Evolutionary conservation across 2,329 filamentous ascomycete species (phyloP), one percentile per base, ranked within the genome.

Genomic region (Pestalotiopsis sp.): DNA sequence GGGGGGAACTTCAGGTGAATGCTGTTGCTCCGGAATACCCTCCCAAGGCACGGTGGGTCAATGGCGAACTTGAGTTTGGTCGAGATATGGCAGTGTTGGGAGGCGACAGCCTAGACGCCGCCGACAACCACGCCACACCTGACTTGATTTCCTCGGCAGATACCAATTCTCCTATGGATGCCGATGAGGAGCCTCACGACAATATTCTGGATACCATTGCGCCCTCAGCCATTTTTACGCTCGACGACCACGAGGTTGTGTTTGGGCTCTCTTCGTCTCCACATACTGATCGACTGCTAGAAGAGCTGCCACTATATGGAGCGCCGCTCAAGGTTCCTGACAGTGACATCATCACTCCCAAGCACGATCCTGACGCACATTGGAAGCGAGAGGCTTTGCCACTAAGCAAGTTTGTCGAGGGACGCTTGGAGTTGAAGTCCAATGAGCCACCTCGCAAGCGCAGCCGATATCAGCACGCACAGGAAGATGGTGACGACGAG

Each of bases 361-460:
- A 91, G 65, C 82, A 85, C 68, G 87, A 91, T 66, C 90, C 91
- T 0, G 93, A 95, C 80, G 86, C 89, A 23, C 84, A 84, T 45
- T 95, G 93, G 93, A 91, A 88, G 76, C 88, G 90, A 4, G 90
- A 92, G n/a, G 90, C 94, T 56, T 82, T 97, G 17, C 92, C 94
- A 1, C 86, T 98, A 2, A 97, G 93, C 75, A 97, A 95, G 78
- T 97, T 92, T 77, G 91, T 95, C 0, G 90, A 93, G 69, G 93
- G 93, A 9, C 92, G 93, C 73, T 90, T 98, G 79, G 88, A 90
- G 31, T 87, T 97, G 20, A 86, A 87, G 13, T 83, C 88, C 3
- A 86, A 88, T 56, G 88, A 88, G 2, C 92, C 92, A 9, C 90
- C 90, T 0, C 86, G 85, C 65, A 97, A 95, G 80, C 90, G 90